Percentiles rank a stretch among this genome's conserved stretches.
Evolutionary conservation across 345 rosid genomes (phyloP).

Genomic region (Linum trigynum): DNA sequence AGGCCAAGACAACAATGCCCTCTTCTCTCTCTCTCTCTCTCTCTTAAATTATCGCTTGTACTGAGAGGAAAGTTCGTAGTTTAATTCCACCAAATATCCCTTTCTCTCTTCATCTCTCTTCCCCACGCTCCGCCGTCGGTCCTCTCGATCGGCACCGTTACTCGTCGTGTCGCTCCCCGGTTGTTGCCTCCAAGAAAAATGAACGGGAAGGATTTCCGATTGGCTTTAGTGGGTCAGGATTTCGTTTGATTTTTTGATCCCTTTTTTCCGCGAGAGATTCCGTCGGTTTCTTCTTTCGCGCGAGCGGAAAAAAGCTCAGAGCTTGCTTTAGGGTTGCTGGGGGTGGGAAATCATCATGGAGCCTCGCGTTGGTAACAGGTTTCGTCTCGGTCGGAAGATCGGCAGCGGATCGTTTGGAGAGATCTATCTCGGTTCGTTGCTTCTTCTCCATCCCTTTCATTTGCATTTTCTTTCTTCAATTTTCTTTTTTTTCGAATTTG

Average conservation of each 20-base stretch:
- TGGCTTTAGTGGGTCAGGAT: not conserved
- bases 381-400: conserved; percentile 89
- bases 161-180: not conserved
- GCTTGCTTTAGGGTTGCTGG: not conserved
- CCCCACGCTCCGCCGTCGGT: conserved; percentile 2
- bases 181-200: not conserved
- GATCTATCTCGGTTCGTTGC: conserved; percentile 81
- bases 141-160: not conserved
- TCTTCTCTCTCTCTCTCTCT: conserved; percentile 7
- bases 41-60: conserved; percentile 8
- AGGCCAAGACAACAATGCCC: not conserved
- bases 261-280: not conserved
- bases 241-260: not conserved
- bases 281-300: not conserved
- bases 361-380: conserved; percentile 79
- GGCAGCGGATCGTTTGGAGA: conserved; percentile 99
- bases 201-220: not conserved
- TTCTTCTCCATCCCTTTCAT: not conserved
- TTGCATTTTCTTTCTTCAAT: not conserved
- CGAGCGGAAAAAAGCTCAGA: not conserved
- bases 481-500: not conserved
- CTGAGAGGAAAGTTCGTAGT: conserved; percentile 12
- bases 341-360: conserved; percentile 35
- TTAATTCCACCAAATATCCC: not conserved
- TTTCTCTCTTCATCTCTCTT: not conserved